A percentile compares a stretch with the other conserved stretches of the same genome.
phyloP scores from a whole-genome alignment of 371 early-diverging fungal species.

The Mucor racemosus region DNA sequence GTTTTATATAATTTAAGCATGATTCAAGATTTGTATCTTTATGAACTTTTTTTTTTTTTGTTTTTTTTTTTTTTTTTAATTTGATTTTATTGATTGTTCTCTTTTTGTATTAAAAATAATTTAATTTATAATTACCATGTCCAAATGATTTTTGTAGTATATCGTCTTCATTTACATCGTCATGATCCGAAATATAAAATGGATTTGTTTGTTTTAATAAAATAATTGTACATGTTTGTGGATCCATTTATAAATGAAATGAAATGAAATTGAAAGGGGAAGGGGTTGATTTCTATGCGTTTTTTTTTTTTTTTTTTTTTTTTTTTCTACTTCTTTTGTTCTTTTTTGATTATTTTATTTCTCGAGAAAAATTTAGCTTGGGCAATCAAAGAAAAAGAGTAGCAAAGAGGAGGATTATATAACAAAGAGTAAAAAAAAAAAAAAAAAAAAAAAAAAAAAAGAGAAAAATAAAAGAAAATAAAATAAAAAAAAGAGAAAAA shows the following conservation, averaged over 20 bases:
- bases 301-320: not conserved
- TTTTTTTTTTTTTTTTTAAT: not conserved
- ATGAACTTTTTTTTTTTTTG: conserved; percentile 17
- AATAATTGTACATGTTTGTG: not conserved
- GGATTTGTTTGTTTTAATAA: conserved; percentile 21
- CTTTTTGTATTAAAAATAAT: not conserved
- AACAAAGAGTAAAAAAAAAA: not conserved
- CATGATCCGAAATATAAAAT: conserved; percentile 26
- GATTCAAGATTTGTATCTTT: conserved; percentile 25
- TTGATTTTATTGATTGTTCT: not conserved
- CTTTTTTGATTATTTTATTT: not conserved
- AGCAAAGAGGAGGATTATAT: not conserved
- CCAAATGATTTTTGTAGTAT: conserved; percentile 26
- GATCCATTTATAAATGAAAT: conserved; percentile 7
- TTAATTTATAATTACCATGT: conserved; percentile 18
- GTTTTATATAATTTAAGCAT: conserved; percentile 26
- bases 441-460: conserved; percentile 4
- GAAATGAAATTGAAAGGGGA: conserved; percentile 12
- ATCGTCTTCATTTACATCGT: conserved; percentile 17
- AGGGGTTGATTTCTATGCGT: conserved; percentile 13
- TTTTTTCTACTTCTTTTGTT: not conserved
- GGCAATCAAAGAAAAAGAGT: not conserved
- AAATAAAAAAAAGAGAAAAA: not conserved
- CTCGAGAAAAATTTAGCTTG: not conserved
- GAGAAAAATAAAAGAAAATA: not conserved